Base-by-base conservation (phyloP, 192 early-diverging fungal genomes). In the Mortierella claussenii region DNA sequence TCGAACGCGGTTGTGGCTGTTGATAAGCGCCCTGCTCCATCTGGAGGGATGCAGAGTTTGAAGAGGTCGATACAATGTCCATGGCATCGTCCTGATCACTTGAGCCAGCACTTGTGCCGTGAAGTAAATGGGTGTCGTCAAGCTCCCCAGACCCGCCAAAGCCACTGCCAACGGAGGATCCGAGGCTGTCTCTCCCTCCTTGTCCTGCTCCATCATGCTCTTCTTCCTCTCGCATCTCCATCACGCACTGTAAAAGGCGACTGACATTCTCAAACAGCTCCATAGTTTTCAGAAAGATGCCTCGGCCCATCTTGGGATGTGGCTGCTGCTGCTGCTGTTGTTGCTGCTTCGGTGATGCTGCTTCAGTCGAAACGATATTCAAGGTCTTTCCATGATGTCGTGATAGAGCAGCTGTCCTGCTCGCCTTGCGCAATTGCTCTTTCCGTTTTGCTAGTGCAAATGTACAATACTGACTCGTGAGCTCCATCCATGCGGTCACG, bases 191-290 rank as follows among this genome's bases (percentile, higher is more conserved):
- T n/a, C n/a, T n/a, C n/a, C n/a, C n/a, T n/a, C n/a, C n/a, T n/a
- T n/a, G n/a, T n/a, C n/a, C n/a, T 2, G 28, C 28, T 23, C 58
- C 60, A 27, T 51, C 55, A 10, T 44, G 26, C 21, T 65, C 64
- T 21, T 76, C 71, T 40, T 67, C 64, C 24, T 76, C 71, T 0
- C 55, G 64, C 64, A 76, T 76, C 58, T 76, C 71, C 71, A 60
- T 46, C 8, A 76, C 51, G 18, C 71, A 76, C 30, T 76, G 71
- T 28, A 76, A n/a, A 2, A 76, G 26, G 2, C 64, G 37, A 23
- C 33, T 40, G 27, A 76, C 33, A 30, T 56, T 67, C 23, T 76
- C 71, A 56, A 61, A 76, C 11, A 76, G 23, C 36, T 76, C 71
- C 71, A 76, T 76, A 2, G 71, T 76, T 30, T 65, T 60, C 21